Evolutionary conservation across 2,329 filamentous ascomycete genomes (phyloP).

Genomic region (Didymella arachidicola): DNA sequence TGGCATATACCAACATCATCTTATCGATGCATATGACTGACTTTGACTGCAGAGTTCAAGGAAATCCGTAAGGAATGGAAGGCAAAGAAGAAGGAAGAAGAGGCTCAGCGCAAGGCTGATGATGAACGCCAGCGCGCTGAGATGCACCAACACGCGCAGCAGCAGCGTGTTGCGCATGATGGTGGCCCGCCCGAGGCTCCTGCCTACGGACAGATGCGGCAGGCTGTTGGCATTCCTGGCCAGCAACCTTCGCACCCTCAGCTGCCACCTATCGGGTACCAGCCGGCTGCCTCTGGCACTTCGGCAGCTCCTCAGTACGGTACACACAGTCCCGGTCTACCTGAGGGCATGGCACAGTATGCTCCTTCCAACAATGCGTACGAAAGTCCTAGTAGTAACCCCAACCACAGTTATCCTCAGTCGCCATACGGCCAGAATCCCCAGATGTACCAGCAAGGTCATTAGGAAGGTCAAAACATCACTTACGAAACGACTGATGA

Average conservation of each 20-base stretch:
- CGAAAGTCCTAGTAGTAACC: conserved; percentile 53
- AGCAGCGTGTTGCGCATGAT: conserved; percentile 58
- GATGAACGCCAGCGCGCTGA: conserved; percentile 82
- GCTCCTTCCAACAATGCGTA: conserved; percentile 53
- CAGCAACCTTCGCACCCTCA: conserved; percentile 57
- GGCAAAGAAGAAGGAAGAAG: conserved; percentile 98
- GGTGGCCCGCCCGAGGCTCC: conserved; percentile 59
- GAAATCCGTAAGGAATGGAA: conserved; percentile 99
- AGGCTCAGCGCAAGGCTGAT: conserved; percentile 84
- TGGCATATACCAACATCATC: conserved; percentile 30
- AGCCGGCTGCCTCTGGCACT: conserved; percentile 55
- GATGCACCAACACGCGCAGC: conserved; percentile 53
- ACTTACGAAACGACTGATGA: conserved; percentile 35
- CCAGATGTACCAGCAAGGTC: conserved; percentile 58
- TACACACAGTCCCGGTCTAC: conserved; percentile 55
- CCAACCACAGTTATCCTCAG: conserved; percentile 59
- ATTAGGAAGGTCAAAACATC: conserved; percentile 40
- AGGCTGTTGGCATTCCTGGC: conserved; percentile 55
- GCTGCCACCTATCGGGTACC: conserved; percentile 61
- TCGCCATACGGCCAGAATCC: conserved; percentile 59
- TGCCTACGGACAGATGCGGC: conserved; percentile 55
- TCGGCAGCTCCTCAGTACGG: conserved; percentile 56
- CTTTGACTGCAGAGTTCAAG: conserved; percentile 80
- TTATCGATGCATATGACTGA: conserved; percentile 40
- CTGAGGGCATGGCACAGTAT: conserved; percentile 61